A percentile compares a stretch with the other conserved stretches of the same genome.
phyloP scores from a whole-genome alignment of 345 rosid species.

The Bruguiera gymnorhiza region DNA sequence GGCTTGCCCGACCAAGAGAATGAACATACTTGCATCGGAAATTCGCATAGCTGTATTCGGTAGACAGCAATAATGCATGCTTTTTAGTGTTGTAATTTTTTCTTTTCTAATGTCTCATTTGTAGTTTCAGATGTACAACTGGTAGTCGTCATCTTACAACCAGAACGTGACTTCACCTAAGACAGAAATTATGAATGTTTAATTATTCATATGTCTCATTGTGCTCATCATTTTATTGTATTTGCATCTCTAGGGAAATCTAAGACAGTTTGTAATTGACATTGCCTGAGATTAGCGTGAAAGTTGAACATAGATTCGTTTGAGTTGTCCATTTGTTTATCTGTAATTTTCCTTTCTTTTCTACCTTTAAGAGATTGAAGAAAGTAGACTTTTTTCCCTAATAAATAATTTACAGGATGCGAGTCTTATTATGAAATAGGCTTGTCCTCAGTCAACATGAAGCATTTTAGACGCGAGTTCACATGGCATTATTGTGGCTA shows the following conservation, averaged over 20 bases:
- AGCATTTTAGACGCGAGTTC: no score
- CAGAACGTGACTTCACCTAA: conserved; percentile 1
- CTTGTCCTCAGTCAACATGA: no score
- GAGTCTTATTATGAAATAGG: no score
- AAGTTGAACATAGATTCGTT: background rate
- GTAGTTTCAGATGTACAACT: conserved; percentile 15
- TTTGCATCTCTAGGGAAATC: background rate
- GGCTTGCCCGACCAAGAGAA: conserved; percentile 97
- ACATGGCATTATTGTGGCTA: no score
- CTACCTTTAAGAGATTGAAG: no score
- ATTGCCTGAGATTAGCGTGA: background rate
- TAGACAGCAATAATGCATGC: background rate
- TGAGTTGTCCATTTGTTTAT: background rate
- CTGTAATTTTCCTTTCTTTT: background rate
- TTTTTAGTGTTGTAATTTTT: conserved; percentile 5
- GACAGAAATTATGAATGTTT: conserved; percentile 5
- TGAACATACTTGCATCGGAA: conserved; percentile 30
- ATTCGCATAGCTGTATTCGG: background rate
- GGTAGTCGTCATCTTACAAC: conserved; percentile 2
- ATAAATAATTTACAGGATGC: no score
- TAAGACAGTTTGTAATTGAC: background rate
- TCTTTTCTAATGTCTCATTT: background rate
- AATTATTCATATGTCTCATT: conserved; percentile 1
- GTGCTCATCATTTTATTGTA: background rate
- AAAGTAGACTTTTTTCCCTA: no score